These are phyloP conservation scores for Mucor piriformis DNA, from an alignment of 371 early-diverging fungal species.

Conservation along the genomic window DNA sequence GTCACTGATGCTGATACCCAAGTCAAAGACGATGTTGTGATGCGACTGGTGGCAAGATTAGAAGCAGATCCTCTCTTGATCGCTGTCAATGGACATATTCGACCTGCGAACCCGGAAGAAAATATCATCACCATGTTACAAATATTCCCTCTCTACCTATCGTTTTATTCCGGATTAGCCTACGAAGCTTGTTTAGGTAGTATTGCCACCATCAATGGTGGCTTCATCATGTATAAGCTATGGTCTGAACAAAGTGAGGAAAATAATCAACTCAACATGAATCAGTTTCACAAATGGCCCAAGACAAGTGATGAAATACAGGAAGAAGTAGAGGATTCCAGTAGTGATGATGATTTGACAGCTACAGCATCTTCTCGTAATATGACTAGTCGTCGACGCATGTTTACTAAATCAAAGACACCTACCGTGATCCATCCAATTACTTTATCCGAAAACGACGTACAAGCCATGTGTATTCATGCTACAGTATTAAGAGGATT, in stretches of 20 bases:
- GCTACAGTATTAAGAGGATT: slow-evolving; percentile 52
- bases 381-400: background rate
- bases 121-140: slow-evolving; percentile 53
- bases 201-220: slow-evolving; percentile 45
- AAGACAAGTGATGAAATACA: slow-evolving; percentile 43
- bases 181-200: slow-evolving; percentile 53
- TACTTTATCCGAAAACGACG: no score
- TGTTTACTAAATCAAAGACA: background rate
- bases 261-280: background rate
- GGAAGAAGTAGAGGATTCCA: slow-evolving; percentile 10
- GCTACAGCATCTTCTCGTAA: slow-evolving; percentile 3
- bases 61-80: slow-evolving; percentile 42
- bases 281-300: slow-evolving; percentile 26
- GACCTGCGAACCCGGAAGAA: slow-evolving; percentile 52
- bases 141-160: slow-evolving; percentile 46
- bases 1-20: slow-evolving; percentile 50
- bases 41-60: slow-evolving; percentile 34
- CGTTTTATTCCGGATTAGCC: slow-evolving; percentile 42
- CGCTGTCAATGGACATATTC: slow-evolving; percentile 50
- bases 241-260: slow-evolving; percentile 24
- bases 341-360: slow-evolving; percentile 12
- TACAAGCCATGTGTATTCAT: slow-evolving; percentile 43
- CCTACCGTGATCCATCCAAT: background rate
- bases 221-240: slow-evolving; percentile 51
- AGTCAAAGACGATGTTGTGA: slow-evolving; percentile 40